phyloP scores from a whole-genome alignment of 306 rosid genomes.

The Pyrus betulifolia region DNA sequence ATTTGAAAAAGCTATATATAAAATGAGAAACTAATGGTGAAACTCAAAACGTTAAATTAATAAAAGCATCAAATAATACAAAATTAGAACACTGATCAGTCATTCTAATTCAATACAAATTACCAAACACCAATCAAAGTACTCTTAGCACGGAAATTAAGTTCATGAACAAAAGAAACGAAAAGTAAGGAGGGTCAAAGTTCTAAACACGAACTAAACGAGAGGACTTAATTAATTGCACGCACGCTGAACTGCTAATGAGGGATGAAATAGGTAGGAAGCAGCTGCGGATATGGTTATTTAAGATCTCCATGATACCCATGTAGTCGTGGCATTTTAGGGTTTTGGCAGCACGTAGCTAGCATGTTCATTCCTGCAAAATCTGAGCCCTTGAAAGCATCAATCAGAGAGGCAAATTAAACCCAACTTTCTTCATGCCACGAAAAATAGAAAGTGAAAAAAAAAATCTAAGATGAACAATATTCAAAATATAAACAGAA shows the following conservation, averaged over 20 bases:
- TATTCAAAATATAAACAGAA: background rate
- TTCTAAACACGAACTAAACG: background rate
- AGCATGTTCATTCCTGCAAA: slow-evolving; percentile 18
- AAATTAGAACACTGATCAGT: background rate
- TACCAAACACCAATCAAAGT: background rate
- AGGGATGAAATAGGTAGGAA: background rate
- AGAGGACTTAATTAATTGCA: background rate
- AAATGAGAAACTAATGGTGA: too few species aligned
- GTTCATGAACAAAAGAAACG: background rate
- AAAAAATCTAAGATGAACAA: background rate
- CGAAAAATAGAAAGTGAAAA: background rate
- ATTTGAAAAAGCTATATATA: too few species aligned
- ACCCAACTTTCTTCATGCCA: background rate
- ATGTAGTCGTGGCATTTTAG: background rate
- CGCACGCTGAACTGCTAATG: background rate
- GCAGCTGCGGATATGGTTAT: background rate
- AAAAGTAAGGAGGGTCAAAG: background rate
- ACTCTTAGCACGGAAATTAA: background rate
- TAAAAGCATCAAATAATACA: too few species aligned
- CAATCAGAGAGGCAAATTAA: background rate
- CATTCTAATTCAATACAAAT: too few species aligned
- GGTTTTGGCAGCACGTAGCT: background rate
- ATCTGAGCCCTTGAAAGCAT: background rate
- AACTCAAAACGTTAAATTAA: too few species aligned
- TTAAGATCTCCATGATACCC: background rate